Evolutionary conservation across 177 flowering plant genomes (phyloP), one percentile per base, ranked within the genome.

Genomic region (Telopea speciosissima): DNA sequence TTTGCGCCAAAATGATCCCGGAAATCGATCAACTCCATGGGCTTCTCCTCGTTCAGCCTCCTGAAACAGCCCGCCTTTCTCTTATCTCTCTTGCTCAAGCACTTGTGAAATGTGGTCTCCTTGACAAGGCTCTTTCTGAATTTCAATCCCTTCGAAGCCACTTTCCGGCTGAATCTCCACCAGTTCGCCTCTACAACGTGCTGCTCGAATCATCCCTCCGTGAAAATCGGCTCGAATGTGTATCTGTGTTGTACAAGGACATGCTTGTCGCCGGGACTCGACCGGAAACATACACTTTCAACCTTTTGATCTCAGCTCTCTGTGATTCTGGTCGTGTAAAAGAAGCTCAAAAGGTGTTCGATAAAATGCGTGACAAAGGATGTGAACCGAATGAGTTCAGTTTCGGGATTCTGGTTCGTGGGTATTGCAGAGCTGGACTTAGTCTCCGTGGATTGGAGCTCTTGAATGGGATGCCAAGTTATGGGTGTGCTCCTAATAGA

Each of bases 341-440:
- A 13, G 89, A 86, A 72, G 99, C 98, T 13, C 81, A 81, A 28
- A 72, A 82, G 49, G 33, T 95, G 96, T 85, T 90, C 67, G 99
- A 93, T 75, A 88, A 75, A 86, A 95, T 95, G 98, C 67, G 78
- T 58, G 79, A 80, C 36, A 95, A 89, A 73, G 92, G 89, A 19
- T 91, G 94, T 80, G 10, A 23, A n/a, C 97, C 94, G 2, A 90
- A 93, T 77, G 90, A 82, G 83, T 92, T 75, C 67, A 91, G 81
- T 83, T 84, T 86, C 68, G 94, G 94, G 78, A 83, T 95, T 78
- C 78, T 93, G 95, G 81, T 87, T 70, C 85, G 90, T 56, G 99
- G 97, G 74, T 91, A 90, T 78, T 95, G 99, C 67, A 81, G 75
- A 72, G 69, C 75, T 33, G 90, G 96, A 67, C 80, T 78, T 61